Conservation (phyloP, 148 eudicot species). For the Persicaria tinctoria region DNA sequence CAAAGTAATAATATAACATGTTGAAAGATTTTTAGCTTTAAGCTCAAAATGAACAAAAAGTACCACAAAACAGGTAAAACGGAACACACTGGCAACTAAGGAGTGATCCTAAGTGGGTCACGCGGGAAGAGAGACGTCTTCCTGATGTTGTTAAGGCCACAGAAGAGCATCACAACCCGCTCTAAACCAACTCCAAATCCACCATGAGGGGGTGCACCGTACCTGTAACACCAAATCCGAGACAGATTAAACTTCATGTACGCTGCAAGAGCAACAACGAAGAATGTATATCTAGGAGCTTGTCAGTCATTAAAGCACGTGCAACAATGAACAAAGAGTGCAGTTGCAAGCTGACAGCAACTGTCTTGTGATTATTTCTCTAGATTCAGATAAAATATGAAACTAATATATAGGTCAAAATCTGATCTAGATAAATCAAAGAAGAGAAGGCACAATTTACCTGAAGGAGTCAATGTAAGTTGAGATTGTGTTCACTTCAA, state of each 20-base stretch:
- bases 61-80: no score
- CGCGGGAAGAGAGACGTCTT: conserved; percentile 70
- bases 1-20: no score
- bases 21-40: no score
- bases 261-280: no score
- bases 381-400: no score
- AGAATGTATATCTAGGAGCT: no score
- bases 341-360: no score
- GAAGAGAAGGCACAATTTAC: conserved; percentile 18
- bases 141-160: conserved; percentile 69
- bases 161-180: conserved; percentile 87
- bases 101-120: conserved; percentile 61
- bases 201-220: conserved; percentile 89
- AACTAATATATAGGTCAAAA: no score
- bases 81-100: conserved; percentile 15
- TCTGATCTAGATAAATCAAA: not conserved
- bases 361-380: no score
- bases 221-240: conserved; percentile 31
- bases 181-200: conserved; percentile 93
- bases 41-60: no score
- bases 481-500: conserved; percentile 58
- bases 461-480: conserved; percentile 75
- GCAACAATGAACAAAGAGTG: no score
- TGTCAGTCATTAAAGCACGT: no score
- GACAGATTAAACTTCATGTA: not conserved